Conservation (phyloP, 1,284 basidiomycete genomes). For the Singerocomus rubriflavus region DNA sequence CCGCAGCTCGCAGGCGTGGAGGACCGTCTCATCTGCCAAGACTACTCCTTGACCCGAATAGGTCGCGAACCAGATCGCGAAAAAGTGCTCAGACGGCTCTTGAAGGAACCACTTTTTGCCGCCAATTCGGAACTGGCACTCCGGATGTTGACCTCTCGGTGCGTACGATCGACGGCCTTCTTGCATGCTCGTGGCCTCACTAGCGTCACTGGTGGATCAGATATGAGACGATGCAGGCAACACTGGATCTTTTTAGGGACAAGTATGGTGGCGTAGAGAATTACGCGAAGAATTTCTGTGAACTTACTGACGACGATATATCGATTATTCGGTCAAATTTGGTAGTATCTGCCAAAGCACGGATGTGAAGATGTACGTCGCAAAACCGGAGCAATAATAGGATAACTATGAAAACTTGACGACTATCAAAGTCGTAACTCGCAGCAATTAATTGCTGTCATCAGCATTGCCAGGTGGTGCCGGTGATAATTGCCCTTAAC, state of each 20-base stretch:
- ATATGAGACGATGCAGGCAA: constrained; percentile 68
- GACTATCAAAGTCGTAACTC: neutral
- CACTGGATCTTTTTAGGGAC: constrained; percentile 54
- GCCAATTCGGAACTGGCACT: constrained; percentile 67
- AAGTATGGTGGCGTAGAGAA: constrained; percentile 66
- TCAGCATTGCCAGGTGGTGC: neutral
- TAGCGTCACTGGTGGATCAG: constrained; percentile 33
- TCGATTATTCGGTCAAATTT: constrained; percentile 57
- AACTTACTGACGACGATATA: constrained; percentile 60
- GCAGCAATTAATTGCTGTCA: neutral
- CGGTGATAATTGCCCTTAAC: neutral
- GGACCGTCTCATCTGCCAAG: constrained; percentile 59
- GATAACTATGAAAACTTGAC: neutral
- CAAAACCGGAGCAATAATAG: neutral
- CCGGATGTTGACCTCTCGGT: constrained; percentile 78
- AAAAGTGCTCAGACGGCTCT: constrained; percentile 61
- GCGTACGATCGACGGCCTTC: constrained; percentile 2
- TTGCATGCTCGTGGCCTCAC: neutral
- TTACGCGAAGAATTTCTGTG: constrained; percentile 54
- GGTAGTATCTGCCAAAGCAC: constrained; percentile 37
- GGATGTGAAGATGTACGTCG: constrained; percentile 25
- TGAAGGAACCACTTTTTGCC: constrained; percentile 67
- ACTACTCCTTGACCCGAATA: constrained; percentile 71
- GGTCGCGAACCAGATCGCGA: constrained; percentile 73
- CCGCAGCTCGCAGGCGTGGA: constrained; percentile 65